phyloP scores from a whole-genome alignment of 331 rosid species.

The Malus hybrid region DNA sequence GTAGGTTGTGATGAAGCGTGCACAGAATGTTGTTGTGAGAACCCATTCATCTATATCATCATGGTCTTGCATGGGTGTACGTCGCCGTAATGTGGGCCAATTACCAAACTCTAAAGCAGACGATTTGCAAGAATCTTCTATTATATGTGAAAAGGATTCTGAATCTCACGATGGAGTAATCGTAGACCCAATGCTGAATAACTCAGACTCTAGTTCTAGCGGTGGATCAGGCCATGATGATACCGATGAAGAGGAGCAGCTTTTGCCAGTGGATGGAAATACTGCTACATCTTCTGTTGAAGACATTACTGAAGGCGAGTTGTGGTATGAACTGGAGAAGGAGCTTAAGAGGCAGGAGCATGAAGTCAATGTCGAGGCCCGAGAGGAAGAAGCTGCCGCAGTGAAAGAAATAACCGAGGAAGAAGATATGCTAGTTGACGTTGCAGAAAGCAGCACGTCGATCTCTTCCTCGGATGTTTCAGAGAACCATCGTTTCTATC shows the following conservation, averaged over 20 bases:
- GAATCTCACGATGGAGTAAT: slow-evolving; percentile 29
- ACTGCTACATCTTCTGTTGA: slow-evolving; percentile 32
- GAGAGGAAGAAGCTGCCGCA: slow-evolving; percentile 68
- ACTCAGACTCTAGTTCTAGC: slow-evolving; percentile 30
- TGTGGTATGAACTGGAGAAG: slow-evolving; percentile 84
- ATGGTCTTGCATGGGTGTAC: slow-evolving; percentile 97
- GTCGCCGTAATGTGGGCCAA: slow-evolving; percentile 59
- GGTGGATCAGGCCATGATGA: slow-evolving; percentile 61
- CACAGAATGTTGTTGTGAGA: slow-evolving; percentile 87
- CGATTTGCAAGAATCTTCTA: slow-evolving; percentile 33
- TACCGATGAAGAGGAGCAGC: slow-evolving; percentile 74
- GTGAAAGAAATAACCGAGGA: slow-evolving; percentile 70
- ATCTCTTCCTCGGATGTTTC: slow-evolving; percentile 44
- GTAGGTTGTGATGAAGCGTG: slow-evolving; percentile 89
- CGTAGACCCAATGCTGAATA: slow-evolving; percentile 22
- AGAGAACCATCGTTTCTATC: slow-evolving; percentile 76
- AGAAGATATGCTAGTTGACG: slow-evolving; percentile 57
- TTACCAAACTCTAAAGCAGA: slow-evolving; percentile 29
- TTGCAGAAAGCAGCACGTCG: slow-evolving; percentile 50
- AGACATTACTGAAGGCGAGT: slow-evolving; percentile 65
- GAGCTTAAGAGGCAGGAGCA: slow-evolving; percentile 64
- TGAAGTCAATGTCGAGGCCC: slow-evolving; percentile 30
- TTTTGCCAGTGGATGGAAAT: slow-evolving; percentile 35
- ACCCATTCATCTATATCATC: slow-evolving; percentile 81
- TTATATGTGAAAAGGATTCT: slow-evolving; percentile 32